phyloP scores from a whole-genome alignment of 2,329 filamentous ascomycete species.

The Pseudogymnoascus sp. region DNA sequence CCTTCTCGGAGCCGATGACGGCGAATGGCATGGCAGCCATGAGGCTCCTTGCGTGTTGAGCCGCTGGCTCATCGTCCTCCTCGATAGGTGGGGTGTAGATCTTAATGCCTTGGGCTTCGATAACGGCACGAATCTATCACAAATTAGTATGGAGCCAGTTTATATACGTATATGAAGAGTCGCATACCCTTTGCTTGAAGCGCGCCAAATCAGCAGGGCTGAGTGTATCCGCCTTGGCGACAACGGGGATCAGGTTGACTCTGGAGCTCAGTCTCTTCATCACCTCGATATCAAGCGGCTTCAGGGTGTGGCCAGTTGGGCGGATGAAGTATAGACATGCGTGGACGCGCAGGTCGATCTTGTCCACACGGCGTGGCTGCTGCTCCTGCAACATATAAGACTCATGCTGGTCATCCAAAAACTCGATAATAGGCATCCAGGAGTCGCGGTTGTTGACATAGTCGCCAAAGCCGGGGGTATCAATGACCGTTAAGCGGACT shows the following conservation, averaged over 20 bases:
- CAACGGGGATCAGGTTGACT: conserved; percentile 96
- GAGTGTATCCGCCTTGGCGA: conserved; percentile 96
- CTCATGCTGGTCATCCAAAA: conserved; percentile 99
- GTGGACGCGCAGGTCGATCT: conserved; percentile 98
- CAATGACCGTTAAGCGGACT: conserved; percentile 98
- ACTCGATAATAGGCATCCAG: conserved; percentile 99
- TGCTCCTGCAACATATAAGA: conserved; percentile 99
- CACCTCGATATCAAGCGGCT: conserved; percentile 98
- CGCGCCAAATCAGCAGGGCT: conserved; percentile 84
- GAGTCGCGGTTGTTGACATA: conserved; percentile 99
- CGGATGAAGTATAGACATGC: conserved; percentile 98
- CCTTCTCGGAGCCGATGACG: conserved; percentile 98
- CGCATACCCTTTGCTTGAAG: conserved; percentile 86
- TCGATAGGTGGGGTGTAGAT: conserved; percentile 97
- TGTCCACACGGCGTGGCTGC: conserved; percentile 93
- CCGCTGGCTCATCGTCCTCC: conserved; percentile 95
- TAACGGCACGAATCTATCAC: conserved; percentile 77
- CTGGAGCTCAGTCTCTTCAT: conserved; percentile 99
- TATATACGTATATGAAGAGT: background rate
- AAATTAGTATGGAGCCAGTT: conserved; percentile 23
- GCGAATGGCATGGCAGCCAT: conserved; percentile 98
- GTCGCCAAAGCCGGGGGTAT: conserved; percentile 97
- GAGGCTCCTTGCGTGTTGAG: conserved; percentile 85
- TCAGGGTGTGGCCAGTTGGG: conserved; percentile 94
- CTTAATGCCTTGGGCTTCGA: conserved; percentile 98